Conservation (phyloP, 2,329 filamentous ascomycete genomes). For the Pestalotiopsis sp. region DNA sequence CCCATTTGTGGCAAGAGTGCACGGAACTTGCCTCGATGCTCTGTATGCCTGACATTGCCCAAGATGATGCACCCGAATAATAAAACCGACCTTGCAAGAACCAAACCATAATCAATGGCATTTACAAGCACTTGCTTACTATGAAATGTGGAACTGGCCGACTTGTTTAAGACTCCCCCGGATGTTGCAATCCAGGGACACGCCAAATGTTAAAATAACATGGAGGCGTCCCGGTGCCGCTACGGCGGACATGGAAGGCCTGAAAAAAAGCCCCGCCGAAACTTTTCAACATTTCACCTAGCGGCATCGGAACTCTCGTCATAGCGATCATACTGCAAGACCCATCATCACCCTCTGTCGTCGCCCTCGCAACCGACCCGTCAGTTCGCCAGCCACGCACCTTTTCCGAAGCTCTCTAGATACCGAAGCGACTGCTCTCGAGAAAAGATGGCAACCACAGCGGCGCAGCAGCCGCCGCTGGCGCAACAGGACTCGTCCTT, state of each 20-base stretch:
- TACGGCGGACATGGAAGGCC: neutral
- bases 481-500: slow-evolving; percentile 21
- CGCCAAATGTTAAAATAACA: neutral
- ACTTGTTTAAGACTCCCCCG: too few relatives aligned
- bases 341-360: neutral
- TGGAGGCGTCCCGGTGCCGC: neutral
- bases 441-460: slow-evolving; percentile 15
- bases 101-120: too few relatives aligned
- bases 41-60: too few relatives aligned
- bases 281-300: neutral
- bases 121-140: too few relatives aligned
- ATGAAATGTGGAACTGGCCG: too few relatives aligned
- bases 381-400: neutral
- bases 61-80: too few relatives aligned
- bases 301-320: slow-evolving; percentile 14
- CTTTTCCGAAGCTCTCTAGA: neutral
- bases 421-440: neutral
- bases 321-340: neutral
- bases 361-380: neutral
- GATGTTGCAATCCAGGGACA: neutral
- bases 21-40: too few relatives aligned
- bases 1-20: too few relatives aligned
- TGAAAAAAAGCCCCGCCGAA: slow-evolving; percentile 10
- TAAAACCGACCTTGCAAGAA: too few relatives aligned
- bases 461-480: slow-evolving; percentile 10